Evolutionary conservation across 2,329 filamentous ascomycete species (phyloP), one percentile per base, ranked within the genome.

Genomic region (Diaporthe sp.): DNA sequence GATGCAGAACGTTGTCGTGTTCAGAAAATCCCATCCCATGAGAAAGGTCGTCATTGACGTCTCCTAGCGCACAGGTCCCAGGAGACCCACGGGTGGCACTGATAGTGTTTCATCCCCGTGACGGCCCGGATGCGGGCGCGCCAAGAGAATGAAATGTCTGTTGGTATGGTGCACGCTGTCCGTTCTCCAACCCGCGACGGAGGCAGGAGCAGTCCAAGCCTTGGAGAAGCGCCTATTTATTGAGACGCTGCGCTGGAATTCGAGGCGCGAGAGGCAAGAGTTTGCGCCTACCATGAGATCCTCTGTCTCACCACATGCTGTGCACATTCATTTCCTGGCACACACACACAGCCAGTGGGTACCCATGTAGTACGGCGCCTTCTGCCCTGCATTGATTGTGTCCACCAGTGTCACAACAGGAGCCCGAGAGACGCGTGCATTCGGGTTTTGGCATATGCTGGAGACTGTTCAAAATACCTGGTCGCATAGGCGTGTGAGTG

Each of bases 1-100:
- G 65, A 28, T 28, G 65, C 65, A 42, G 34, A 42, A 39, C 13
- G 65, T 70, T 70, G 49, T 70, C 65, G 65, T 70, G 65, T 70
- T 6, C 65, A 70, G 17, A 55, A 42, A 42, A 65, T 28, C 34
- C 65, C 34, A 55, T 55, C 15, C n/a, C 46, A 19, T 17, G 49
- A 22, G n/a, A 70, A 42, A 25, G 65, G 34, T 31, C 65, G 65
- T 70, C 65, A 51, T 68, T 39, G 65, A 68, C 46, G 65, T 39
- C 22, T 12, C 19, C n/a, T 39, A 39, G 49, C 46, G 65, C 65
- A 39, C 46, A 53, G 65, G 46, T 68, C 62, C 62, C 34, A 10
- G 31, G 62, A 53, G 31, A 68, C 62, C 28, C 62, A 53, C 62
- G 62, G 61, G 44, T 68, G 46, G 46, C 46, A 68, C 46, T 53